Evolutionary conservation across 192 early-diverging fungal genomes (phyloP).

Genomic region (Phycomyces blakesleeanus): DNA sequence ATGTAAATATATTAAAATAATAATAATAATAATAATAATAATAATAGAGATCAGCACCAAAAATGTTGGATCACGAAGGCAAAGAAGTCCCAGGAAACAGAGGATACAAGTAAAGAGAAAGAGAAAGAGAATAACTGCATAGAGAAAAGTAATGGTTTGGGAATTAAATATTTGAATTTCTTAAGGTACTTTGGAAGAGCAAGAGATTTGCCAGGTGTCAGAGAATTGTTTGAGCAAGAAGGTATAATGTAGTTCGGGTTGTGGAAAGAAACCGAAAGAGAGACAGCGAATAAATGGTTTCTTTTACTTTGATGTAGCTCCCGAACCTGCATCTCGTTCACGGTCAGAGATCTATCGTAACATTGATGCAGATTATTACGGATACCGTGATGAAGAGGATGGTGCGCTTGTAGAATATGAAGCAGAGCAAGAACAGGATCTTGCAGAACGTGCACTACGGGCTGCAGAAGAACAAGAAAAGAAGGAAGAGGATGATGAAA

Average conservation of each 20-base stretch:
- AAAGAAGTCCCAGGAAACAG: conserved; percentile 82
- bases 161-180: not conserved
- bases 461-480: conserved; percentile 5
- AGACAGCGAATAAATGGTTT: too few species aligned
- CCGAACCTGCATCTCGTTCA: conserved; percentile 47
- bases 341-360: conserved; percentile 70
- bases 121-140: not conserved
- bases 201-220: conserved; percentile 88
- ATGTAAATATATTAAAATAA: not conserved
- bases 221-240: conserved; percentile 83
- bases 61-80: conserved; percentile 82
- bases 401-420: conserved; percentile 78
- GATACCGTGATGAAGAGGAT: conserved; percentile 91
- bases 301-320: too few species aligned
- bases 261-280: too few species aligned
- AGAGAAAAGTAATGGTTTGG: not conserved
- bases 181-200: conserved; percentile 92
- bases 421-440: conserved; percentile 51
- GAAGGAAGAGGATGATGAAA: conserved; percentile 12
- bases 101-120: conserved; percentile 77
- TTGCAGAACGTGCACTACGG: conserved; percentile 11
- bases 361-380: conserved; percentile 93
- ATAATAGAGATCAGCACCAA: conserved; percentile 62
- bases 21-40: not conserved
- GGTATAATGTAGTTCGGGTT: too few species aligned